Conservation (phyloP, 2,329 filamentous ascomycete genomes). For the Hymenoscyphus linearis region DNA sequence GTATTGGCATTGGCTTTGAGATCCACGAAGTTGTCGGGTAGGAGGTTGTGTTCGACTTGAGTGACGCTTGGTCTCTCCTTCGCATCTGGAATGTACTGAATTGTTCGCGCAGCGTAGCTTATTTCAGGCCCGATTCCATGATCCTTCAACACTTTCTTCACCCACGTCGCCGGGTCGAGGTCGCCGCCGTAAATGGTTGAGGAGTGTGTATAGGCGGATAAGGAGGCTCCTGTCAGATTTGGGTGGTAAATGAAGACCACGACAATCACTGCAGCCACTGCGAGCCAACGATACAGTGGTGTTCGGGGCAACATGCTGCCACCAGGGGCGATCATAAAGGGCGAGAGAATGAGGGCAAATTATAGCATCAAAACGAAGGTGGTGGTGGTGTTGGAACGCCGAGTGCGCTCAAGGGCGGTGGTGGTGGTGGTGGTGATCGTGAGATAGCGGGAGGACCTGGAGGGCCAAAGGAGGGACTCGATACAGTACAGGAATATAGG, state of each 20-base stretch:
- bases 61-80: constrained; percentile 23
- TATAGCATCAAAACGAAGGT: neutral
- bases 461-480: neutral
- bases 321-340: constrained; percentile 4
- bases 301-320: constrained; percentile 20
- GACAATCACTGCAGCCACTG: constrained; percentile 14
- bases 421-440: neutral
- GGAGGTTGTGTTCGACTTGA: constrained; percentile 24
- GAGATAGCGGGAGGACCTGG: neutral
- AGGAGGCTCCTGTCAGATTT: constrained; percentile 10
- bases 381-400: neutral
- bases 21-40: constrained; percentile 24
- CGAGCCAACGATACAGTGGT: constrained; percentile 19
- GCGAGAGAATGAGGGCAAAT: neutral
- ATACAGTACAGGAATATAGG: neutral
- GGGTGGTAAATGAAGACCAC: constrained; percentile 18
- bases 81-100: constrained; percentile 28
- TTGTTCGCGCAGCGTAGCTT: constrained; percentile 26
- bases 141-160: constrained; percentile 23
- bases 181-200: neutral
- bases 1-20: constrained; percentile 16
- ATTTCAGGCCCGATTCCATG: constrained; percentile 26
- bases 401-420: neutral
- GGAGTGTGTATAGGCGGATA: constrained; percentile 6
- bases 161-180: constrained; percentile 16